These are phyloP conservation scores for Macrolepiota albuminosa DNA, from an alignment of 768 basidiomycete species.

Conservation along the genomic window DNA sequence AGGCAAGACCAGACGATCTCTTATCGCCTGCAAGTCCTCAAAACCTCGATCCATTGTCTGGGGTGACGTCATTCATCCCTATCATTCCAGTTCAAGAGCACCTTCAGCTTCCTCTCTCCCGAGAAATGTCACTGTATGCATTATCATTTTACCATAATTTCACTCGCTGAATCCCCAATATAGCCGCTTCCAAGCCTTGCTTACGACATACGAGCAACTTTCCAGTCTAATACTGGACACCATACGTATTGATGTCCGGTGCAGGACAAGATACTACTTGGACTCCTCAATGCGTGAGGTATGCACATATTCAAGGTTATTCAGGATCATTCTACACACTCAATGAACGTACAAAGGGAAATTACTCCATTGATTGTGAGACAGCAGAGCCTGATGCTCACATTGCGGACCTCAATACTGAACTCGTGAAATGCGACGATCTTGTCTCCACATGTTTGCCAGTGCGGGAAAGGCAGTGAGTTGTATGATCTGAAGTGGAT, in stretches of 20 bases:
- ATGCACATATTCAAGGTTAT: constrained; percentile 18
- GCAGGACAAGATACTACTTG: constrained; percentile 77
- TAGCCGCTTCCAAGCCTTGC: constrained; percentile 87
- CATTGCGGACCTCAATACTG: constrained; percentile 78
- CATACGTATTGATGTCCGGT: constrained; percentile 83
- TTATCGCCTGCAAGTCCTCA: constrained; percentile 48
- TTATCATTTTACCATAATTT: neutral
- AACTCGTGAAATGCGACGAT: constrained; percentile 75
- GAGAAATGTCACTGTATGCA: constrained; percentile 84
- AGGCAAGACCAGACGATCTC: constrained; percentile 52
- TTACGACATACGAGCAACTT: constrained; percentile 88
- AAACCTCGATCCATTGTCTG: constrained; percentile 46
- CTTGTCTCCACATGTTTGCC: constrained; percentile 59
- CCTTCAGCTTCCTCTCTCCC: constrained; percentile 72
- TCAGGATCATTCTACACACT: constrained; percentile 7
- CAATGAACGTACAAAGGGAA: constrained; percentile 50
- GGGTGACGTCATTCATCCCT: constrained; percentile 43
- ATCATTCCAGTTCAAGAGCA: constrained; percentile 38
- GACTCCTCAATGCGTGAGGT: constrained; percentile 77
- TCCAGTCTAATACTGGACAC: constrained; percentile 84
- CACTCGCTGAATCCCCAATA: neutral
- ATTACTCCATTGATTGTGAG: constrained; percentile 78
- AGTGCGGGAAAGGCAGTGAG: constrained; percentile 62
- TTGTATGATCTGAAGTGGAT: constrained; percentile 7
- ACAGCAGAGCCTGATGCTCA: constrained; percentile 90